phyloP scores from a whole-genome alignment of 2,329 filamentous ascomycete species.

The Fusarium pseudograminearum region DNA sequence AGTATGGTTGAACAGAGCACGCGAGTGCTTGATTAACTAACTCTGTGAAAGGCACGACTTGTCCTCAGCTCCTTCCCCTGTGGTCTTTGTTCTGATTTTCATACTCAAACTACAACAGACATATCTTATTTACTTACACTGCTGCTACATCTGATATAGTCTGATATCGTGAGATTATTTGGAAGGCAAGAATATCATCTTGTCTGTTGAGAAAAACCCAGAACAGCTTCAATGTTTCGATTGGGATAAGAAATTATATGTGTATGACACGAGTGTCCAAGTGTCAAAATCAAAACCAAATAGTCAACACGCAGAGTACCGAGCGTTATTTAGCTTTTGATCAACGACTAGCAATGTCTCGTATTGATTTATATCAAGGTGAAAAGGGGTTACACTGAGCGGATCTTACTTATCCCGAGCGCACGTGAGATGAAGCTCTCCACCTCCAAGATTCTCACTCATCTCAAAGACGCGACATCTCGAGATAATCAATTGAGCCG shows the following conservation, averaged over 20 bases:
- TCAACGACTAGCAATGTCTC: not conserved
- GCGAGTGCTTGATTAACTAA: not conserved
- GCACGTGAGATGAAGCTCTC: conserved; percentile 31
- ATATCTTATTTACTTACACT: not conserved
- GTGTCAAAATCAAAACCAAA: too few relatives aligned
- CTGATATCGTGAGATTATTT: not conserved
- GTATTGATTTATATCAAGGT: not conserved
- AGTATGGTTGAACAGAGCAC: accelerated
- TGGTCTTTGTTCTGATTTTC: not conserved
- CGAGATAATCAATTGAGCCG: not conserved
- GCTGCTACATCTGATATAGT: not conserved
- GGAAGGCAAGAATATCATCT: not conserved
- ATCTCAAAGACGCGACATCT: conserved; percentile 8
- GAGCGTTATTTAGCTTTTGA: too few relatives aligned
- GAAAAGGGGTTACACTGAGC: conserved; percentile 15
- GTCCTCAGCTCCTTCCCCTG: not conserved
- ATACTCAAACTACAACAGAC: not conserved
- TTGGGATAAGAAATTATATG: too few relatives aligned
- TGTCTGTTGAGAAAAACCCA: not conserved
- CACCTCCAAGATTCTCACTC: conserved; percentile 25
- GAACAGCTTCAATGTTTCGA: too few relatives aligned
- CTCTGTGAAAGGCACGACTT: too few relatives aligned
- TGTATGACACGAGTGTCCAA: not conserved
- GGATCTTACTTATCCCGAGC: conserved; percentile 37
- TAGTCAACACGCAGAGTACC: too few relatives aligned